Conservation (phyloP, 2,329 filamentous ascomycete genomes). For the Scedosporium dehoogii region DNA sequence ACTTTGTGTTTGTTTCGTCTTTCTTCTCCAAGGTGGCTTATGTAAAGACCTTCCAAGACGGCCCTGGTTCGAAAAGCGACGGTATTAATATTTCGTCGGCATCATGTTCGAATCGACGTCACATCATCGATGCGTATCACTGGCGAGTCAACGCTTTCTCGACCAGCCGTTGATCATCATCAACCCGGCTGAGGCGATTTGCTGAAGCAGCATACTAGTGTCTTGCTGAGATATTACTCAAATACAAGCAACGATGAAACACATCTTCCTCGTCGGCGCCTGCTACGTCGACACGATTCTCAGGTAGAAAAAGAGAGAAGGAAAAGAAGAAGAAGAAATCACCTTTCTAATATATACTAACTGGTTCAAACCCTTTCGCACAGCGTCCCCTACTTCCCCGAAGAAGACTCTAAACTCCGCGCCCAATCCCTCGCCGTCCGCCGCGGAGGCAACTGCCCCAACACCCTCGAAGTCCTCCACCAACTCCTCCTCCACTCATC, state of each 20-base stretch:
- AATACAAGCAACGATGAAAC: constrained; percentile 29
- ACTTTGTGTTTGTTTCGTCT: too few relatives aligned
- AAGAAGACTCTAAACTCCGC: constrained; percentile 63
- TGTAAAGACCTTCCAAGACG: too few relatives aligned
- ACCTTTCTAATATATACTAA: neutral
- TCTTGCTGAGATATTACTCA: too few relatives aligned
- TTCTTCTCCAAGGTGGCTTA: too few relatives aligned
- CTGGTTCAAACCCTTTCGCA: neutral
- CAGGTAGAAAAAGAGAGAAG: constrained; percentile 34
- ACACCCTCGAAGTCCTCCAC: constrained; percentile 59
- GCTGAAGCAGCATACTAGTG: too few relatives aligned
- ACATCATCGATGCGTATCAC: too few relatives aligned
- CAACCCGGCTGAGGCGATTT: too few relatives aligned
- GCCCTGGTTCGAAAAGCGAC: too few relatives aligned
- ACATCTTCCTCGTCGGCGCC: constrained; percentile 54
- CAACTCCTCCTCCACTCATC: constrained; percentile 37
- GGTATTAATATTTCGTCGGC: too few relatives aligned
- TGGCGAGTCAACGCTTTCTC: too few relatives aligned
- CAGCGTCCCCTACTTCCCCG: constrained; percentile 57
- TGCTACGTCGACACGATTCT: constrained; percentile 65
- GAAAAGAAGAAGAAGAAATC: neutral
- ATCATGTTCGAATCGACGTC: too few relatives aligned
- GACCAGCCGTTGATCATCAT: too few relatives aligned
- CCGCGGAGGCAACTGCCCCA: constrained; percentile 64
- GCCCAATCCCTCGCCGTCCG: constrained; percentile 48